These are phyloP conservation scores for Tylopilus plumbeoviolaceoides DNA, from an alignment of 768 basidiomycete species.

Conservation along the genomic window DNA sequence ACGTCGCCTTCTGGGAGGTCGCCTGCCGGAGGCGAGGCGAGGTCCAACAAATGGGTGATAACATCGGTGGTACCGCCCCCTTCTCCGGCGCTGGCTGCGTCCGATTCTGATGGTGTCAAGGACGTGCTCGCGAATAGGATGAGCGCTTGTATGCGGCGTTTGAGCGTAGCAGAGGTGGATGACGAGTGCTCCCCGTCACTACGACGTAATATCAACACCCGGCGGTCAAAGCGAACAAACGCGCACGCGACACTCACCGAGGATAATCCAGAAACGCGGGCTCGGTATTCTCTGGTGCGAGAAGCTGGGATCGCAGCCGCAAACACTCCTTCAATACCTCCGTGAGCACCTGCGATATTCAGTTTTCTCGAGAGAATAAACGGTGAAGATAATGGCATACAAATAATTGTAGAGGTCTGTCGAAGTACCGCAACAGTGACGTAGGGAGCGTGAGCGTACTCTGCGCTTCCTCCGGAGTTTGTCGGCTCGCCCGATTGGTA, in stretches of 20 bases:
- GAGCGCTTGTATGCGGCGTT: no score
- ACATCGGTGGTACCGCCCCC: constrained; percentile 38
- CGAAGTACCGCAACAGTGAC: constrained; percentile 56
- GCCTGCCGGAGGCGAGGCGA: constrained; percentile 37
- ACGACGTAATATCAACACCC: constrained; percentile 14
- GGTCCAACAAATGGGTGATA: no score
- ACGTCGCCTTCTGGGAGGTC: constrained; percentile 32
- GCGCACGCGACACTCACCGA: no score
- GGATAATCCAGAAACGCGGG: constrained; percentile 58
- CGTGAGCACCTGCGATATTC: constrained; percentile 45
- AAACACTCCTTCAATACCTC: no score
- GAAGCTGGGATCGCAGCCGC: constrained; percentile 39
- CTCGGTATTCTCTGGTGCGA: constrained; percentile 34
- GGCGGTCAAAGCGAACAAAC: not conserved
- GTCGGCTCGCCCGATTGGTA: constrained; percentile 64
- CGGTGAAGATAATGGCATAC: constrained; percentile 35
- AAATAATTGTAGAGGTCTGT: constrained; percentile 43
- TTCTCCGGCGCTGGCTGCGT: not conserved
- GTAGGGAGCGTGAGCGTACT: constrained; percentile 62
- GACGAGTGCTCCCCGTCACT: no score
- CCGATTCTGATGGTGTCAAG: constrained; percentile 34
- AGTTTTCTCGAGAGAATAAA: not conserved
- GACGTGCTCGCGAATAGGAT: no score
- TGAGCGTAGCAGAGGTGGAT: no score
- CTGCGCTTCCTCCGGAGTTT: constrained; percentile 54